Percentiles rank a stretch among this genome's conserved stretches.
Evolutionary conservation across 2,329 filamentous ascomycete genomes (phyloP).

Genomic region (Fusarium tjaetaba): DNA sequence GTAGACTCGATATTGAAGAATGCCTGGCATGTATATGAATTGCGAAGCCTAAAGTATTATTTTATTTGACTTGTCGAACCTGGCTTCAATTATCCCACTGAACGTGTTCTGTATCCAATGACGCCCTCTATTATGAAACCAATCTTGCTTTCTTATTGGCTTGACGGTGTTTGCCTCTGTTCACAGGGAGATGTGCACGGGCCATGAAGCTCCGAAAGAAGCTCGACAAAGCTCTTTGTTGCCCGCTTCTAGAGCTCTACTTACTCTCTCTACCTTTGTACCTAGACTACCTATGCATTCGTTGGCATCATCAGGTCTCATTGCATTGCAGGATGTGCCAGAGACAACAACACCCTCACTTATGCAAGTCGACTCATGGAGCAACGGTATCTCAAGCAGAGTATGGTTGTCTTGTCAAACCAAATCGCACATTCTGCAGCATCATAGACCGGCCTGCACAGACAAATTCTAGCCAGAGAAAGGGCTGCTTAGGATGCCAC

Average conservation of each 20-base stretch:
- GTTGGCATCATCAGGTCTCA: neutral
- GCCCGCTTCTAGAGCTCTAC: neutral
- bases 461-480: neutral
- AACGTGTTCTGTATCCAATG: neutral
- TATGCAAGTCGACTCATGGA: neutral
- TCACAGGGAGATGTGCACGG: conserved; percentile 42
- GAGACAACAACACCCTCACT: neutral
- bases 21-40: neutral
- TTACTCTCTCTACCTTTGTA: neutral
- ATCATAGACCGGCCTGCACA: neutral
- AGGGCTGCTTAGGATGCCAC: neutral
- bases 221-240: neutral
- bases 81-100: neutral
- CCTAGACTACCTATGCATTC: neutral
- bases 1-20: neutral
- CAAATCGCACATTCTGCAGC: neutral
- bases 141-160: neutral
- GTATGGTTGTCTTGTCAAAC: neutral
- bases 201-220: conserved; percentile 19
- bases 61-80: neutral
- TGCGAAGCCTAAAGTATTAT: no score
- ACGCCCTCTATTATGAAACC: neutral
- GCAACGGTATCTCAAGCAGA: neutral
- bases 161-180: conserved; percentile 13
- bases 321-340: neutral